These are phyloP conservation scores for Phytophthora aleatoria DNA, from an alignment of 352 stramenopile genomes.

Conservation along the genomic window DNA sequence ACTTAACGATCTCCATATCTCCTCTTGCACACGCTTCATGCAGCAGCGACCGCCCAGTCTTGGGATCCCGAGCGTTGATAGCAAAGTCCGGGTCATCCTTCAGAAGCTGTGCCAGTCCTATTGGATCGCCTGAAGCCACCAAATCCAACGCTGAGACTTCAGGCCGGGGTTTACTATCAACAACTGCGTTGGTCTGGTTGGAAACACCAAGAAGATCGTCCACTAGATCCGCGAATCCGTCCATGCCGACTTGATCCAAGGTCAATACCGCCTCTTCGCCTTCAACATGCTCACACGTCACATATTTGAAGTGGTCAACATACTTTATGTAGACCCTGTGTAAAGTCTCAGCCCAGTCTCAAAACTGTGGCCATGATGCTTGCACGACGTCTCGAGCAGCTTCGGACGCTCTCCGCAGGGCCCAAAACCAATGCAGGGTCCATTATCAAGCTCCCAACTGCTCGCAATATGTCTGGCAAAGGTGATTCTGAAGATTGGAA, in stretches of 20 bases:
- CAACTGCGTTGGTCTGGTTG: neutral
- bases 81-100: conserved; percentile 16
- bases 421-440: conserved; percentile 5
- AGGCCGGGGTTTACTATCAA: neutral
- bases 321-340: conserved; percentile 6
- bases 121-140: conserved; percentile 34
- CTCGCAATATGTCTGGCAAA: conserved; percentile 16
- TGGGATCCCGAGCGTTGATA: conserved; percentile 46
- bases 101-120: conserved; percentile 33
- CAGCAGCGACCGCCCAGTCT: conserved; percentile 54
- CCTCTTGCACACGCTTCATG: conserved; percentile 67
- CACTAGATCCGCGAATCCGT: conserved; percentile 44
- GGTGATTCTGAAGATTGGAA: conserved; percentile 44
- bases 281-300: conserved; percentile 35
- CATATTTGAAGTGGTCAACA: conserved; percentile 25
- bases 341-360: neutral
- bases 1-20: conserved; percentile 54
- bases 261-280: neutral
- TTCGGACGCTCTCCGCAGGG: conserved; percentile 2
- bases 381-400: conserved; percentile 23
- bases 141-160: conserved; percentile 32
- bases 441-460: neutral
- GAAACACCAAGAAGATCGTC: conserved; percentile 47
- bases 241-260: conserved; percentile 11
- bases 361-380: conserved; percentile 28